These are phyloP conservation scores for Xylariales sp. DNA, from an alignment of 2,329 filamentous ascomycete genomes.

Conservation along the genomic window DNA sequence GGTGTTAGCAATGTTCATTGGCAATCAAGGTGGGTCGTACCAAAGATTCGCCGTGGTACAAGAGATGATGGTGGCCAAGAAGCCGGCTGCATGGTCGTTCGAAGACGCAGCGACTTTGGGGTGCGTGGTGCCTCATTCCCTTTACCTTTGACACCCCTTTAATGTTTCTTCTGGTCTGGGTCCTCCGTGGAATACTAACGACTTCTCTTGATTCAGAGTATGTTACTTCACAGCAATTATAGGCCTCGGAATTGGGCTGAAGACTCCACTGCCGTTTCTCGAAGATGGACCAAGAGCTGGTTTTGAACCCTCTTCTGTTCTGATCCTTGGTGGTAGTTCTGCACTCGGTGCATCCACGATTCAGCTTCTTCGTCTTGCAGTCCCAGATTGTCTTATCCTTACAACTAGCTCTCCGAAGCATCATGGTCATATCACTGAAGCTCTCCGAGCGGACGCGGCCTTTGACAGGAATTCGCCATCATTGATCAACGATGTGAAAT, in stretches of 20 bases:
- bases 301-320: constrained; percentile 18
- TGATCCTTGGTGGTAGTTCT: constrained; percentile 32
- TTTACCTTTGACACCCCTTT: no score
- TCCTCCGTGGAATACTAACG: no score
- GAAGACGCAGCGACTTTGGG: constrained; percentile 27
- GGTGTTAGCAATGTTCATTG: constrained; percentile 18
- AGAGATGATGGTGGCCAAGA: constrained; percentile 20
- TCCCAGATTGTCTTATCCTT: constrained; percentile 24
- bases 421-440: constrained; percentile 14
- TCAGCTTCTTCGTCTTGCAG: constrained; percentile 30
- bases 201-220: no score
- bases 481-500: constrained; percentile 14
- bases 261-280: constrained; percentile 22
- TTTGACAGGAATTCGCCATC: constrained; percentile 16
- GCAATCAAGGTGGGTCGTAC: constrained; percentile 17
- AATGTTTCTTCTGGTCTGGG: no score
- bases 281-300: neutral
- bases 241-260: constrained; percentile 19
- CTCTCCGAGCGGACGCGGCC: constrained; percentile 17
- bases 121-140: no score
- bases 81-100: constrained; percentile 23
- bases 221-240: constrained; percentile 20
- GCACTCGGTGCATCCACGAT: constrained; percentile 27
- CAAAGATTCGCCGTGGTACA: constrained; percentile 22
- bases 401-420: constrained; percentile 26